Evolutionary conservation across 176 grass and related monocot genomes (phyloP), one percentile per base, ranked within the genome.

Genomic region (Carex scoparia): DNA sequence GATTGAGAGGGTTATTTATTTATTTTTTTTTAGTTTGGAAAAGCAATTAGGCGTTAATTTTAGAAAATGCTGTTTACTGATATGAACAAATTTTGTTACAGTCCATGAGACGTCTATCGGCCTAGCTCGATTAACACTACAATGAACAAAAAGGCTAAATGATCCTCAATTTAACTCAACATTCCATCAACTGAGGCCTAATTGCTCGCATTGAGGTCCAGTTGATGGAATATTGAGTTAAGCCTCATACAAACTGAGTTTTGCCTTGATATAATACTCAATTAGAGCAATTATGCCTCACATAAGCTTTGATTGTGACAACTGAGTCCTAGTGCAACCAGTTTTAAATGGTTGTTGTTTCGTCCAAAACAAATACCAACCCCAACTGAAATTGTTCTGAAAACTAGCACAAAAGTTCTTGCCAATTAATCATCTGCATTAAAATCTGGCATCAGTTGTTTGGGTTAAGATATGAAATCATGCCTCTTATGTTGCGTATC

Each of bases 1-100:
- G 31, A 61, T 97, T 69, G 92, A 97, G 87, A 81, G 84, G 89
- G 94, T 97, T 10, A 54, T 54, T 40, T 44, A 40, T 65, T 61
- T 49, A 58, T 32, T 11, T 55, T 46, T 46, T 44, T 46, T 46
- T 23, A 23, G 7, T 16, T 48, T 48, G 14, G 5, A 72, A 12
- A 40, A 16, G 13, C 14, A 69, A 69, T 42, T 18, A 69, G 15
- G 67, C 4, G 4, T 40, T 40, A 69, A 42, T 5, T 16, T 4
- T 69, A 15, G 66, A 16, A 16, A 61, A 5, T 19, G 18, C 19
- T 61, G 58, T 61, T 19, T 19, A 18, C 16, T 19, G 58, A 19
- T 61, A 7, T n/a, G 18, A 6, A 7, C 58, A 51, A 51, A 11
- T 51, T 51, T 51, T 51, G 48, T 51, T 10, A 51, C 48, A 51